Evolutionary conservation across 192 early-diverging fungal genomes (phyloP).

Genomic region (Mortierella alpina): DNA sequence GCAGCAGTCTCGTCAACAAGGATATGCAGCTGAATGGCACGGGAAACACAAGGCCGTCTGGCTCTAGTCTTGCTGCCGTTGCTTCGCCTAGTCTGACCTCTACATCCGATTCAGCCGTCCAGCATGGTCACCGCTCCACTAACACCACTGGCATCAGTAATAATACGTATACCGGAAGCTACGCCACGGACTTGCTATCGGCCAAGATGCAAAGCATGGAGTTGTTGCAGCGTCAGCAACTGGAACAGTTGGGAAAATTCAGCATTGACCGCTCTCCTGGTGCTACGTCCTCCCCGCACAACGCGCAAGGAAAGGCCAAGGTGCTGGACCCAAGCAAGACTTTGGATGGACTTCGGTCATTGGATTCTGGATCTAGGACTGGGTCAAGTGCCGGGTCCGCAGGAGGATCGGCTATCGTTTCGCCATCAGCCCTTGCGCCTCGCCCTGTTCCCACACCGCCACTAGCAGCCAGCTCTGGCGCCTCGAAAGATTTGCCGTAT

Average conservation of each 20-base stretch:
- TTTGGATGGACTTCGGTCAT: conserved; percentile 28
- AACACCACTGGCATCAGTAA: not conserved
- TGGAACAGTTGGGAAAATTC: conserved; percentile 43
- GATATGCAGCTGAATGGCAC: conserved; percentile 9
- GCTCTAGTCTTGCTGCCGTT: not conserved
- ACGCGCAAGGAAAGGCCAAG: conserved; percentile 34
- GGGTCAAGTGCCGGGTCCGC: not conserved
- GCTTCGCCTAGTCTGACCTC: not conserved
- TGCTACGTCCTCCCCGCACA: not conserved
- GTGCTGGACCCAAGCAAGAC: conserved; percentile 40
- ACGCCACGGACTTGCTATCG: not conserved
- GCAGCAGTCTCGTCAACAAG: conserved; percentile 1
- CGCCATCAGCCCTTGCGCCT: conserved; percentile 2
- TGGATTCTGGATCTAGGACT: not conserved
- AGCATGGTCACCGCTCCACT: not conserved
- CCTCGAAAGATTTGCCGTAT: not conserved
- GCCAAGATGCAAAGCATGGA: conserved; percentile 15
- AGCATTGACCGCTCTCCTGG: not conserved
- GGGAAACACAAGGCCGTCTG: conserved; percentile 6
- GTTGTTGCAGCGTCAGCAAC: conserved; percentile 32
- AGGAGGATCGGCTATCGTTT: not conserved
- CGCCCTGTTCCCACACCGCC: not conserved
- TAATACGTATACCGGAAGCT: too few species aligned
- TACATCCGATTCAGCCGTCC: not conserved
- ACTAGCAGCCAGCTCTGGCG: not conserved